phyloP scores from a whole-genome alignment of 1,284 basidiomycete genomes.

The Psilocybe mexicana region DNA sequence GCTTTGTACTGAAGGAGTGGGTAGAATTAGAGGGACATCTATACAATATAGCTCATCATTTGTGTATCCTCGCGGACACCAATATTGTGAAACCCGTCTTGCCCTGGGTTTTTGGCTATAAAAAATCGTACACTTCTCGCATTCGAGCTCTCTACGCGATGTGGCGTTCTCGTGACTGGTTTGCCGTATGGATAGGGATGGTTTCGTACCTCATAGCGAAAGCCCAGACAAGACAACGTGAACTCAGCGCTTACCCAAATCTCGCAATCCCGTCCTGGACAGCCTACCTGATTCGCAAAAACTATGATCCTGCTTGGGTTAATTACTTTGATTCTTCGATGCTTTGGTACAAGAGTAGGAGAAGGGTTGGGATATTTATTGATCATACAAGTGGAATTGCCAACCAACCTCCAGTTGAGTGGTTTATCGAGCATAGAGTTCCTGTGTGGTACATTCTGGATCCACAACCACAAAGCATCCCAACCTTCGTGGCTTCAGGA shows the following conservation, averaged over 20 bases:
- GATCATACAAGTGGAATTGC: too few relatives aligned
- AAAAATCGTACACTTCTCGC: background rate
- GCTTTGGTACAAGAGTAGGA: background rate
- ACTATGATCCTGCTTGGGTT: background rate
- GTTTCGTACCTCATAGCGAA: background rate
- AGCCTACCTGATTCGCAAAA: background rate
- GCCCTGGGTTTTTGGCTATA: constrained; percentile 1
- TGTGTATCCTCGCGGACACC: background rate
- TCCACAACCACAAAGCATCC: background rate
- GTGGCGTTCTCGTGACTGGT: background rate
- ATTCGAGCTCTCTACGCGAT: background rate
- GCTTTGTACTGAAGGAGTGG: background rate
- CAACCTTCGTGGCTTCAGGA: background rate
- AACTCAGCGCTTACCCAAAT: background rate
- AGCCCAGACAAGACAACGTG: background rate
- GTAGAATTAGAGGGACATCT: background rate
- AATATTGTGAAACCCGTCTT: background rate
- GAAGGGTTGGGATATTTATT: background rate
- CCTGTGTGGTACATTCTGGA: background rate
- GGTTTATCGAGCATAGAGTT: background rate
- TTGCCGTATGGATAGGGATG: background rate
- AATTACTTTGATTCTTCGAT: background rate
- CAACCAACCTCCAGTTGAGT: background rate
- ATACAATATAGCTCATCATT: background rate
- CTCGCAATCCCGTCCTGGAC: too few relatives aligned